Base-by-base conservation (phyloP, 805 yeast species). In the Hanseniaspora opuntiae region DNA sequence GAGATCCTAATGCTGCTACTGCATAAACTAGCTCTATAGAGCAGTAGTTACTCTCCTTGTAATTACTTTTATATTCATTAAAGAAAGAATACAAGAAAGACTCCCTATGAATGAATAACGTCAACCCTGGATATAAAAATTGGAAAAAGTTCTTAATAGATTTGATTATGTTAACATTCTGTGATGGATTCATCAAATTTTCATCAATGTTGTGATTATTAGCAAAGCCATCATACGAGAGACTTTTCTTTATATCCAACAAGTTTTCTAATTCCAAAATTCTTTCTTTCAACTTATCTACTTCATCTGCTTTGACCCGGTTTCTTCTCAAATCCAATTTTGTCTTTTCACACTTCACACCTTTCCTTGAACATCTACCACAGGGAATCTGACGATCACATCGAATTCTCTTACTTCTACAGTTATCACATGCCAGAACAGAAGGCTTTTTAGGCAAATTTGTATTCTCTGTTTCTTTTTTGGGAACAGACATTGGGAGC, bases 71-170 rank as follows among this genome's bases (percentile, higher is more conserved):
- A 20, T 72, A 73, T 30, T 82, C 81, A 59, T 76, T 72, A 62
- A 78, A 79, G 61, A 79, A 79, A 53, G 81, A 85, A 49, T 71
- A 70, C 30, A 80, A 64, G 59, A 80, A 79, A 16, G 81, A 77
- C 58, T 80, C 86, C 55, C 85, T 66, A 60, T 76, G 80, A n/a
- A 80, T 71, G 58, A 78, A 80, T 67, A 76, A 72, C 59, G 77
- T 77, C 57, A 77, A 73, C 56, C 79, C 84, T 3, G 84, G 84
- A 57, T 80, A 80, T 56, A 77, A 74, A 81, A 82, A 79, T n/a
- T 72, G 73, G 62, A 79, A 80, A 61, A 80, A 61, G 52, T 66
- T 65, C 3, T 68, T 65, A n/a, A 67, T 56, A 16, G 68, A 60
- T 46, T 62, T 59, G 12, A 66, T 52, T 16, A 66, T 61, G 32